phyloP scores from a whole-genome alignment of 2,329 filamentous ascomycete species.

The Curvularia verruculosa region DNA sequence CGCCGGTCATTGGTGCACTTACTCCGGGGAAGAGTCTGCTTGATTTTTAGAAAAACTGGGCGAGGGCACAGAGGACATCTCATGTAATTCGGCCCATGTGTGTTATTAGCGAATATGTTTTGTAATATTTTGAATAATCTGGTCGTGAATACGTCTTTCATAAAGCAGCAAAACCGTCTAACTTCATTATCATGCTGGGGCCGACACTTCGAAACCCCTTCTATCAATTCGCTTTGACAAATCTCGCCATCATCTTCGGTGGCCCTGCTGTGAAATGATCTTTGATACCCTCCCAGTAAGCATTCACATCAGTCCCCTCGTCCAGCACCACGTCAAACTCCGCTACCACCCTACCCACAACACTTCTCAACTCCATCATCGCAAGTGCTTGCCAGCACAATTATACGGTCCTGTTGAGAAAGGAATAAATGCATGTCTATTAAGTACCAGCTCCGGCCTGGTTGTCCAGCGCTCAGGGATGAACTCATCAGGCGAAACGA shows the following conservation, averaged over 20 bases:
- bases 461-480: conserved; percentile 35
- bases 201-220: neutral
- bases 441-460: conserved; percentile 23
- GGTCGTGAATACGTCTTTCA: neutral
- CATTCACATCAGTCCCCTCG: conserved; percentile 21
- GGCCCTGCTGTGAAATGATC: conserved; percentile 36
- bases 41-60: neutral
- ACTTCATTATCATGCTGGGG: too few species aligned
- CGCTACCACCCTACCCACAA: conserved; percentile 64
- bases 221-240: conserved; percentile 10
- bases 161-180: neutral
- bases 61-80: too few species aligned
- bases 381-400: conserved; percentile 71
- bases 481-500: conserved; percentile 30
- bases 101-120: neutral
- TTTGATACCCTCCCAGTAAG: conserved; percentile 28
- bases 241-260: conserved; percentile 23
- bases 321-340: conserved; percentile 58
- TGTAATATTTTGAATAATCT: neutral
- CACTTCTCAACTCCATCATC: conserved; percentile 67
- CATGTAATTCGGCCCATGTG: neutral
- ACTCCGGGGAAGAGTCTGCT: conserved; percentile 5
- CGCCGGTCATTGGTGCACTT: conserved; percentile 1
- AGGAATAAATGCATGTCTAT: conserved; percentile 67
- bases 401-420: conserved; percentile 70